Evolutionary conservation across 2,329 filamentous ascomycete species (phyloP), one percentile per base, ranked within the genome.

Genomic region (Rhynchosporium agropyri): DNA sequence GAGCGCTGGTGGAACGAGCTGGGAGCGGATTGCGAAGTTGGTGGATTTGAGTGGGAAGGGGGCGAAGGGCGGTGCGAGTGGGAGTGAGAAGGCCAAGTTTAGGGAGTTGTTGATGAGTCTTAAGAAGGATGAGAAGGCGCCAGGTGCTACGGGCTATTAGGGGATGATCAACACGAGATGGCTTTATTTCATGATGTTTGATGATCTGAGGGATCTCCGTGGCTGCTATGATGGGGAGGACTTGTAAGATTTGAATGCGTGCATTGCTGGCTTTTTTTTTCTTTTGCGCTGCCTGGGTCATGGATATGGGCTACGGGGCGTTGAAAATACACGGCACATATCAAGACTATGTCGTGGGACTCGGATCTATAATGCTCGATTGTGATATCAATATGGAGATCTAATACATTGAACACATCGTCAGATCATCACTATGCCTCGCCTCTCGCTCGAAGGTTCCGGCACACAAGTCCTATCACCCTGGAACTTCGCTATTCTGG

Each of bases 31-130:
- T 74, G 90, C 93, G 29, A 99, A 98, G 81, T 78, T 99, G 71
- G 93, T 98, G n/a, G 95, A 99, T 78, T 79, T 99, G 68, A 97
- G 92, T 73, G 95, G 95, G 66, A 99, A 98, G 80, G 92, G 94
- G 13, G 80, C 85, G 64, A 90, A 88, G 77, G 93, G 94, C 63
- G 94, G 93, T 74, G 92, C 91, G 49, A 88, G 87, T 65, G 94
- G 93, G 51, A 96, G 91, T 65, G 93, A 94, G 72, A 99, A 99
- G 84, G 92, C 96, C 77, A 91, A 92, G 68, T 98, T 99, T 84
- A 88, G 95, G 69, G 94, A 98, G 79, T 74, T 98, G 74, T 80
- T 99, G 72, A 78, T 93, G 71, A 93, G 87, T 76, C 79, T 99
- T 78, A 89, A 89, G 79, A 97, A 97, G 81, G 95, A 99, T 71